These are phyloP conservation scores for Zymoseptoria pseudotritici DNA, from an alignment of 2,329 filamentous ascomycete genomes.

Conservation along the genomic window DNA sequence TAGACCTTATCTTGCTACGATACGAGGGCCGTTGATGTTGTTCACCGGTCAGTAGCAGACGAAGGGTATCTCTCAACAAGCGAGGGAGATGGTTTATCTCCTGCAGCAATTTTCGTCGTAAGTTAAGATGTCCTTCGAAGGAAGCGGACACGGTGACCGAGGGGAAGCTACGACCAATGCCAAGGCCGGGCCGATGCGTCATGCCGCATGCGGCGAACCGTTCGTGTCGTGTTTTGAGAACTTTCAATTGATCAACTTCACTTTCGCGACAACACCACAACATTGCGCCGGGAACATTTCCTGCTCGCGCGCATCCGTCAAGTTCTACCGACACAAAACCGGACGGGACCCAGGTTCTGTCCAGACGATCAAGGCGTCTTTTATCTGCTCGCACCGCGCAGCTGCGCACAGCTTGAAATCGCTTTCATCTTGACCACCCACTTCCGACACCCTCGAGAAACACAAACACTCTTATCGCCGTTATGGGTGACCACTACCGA, in stretches of 20 bases:
- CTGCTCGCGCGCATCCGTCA: background rate
- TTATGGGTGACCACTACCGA: slow-evolving; percentile 10
- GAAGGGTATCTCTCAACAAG: no score
- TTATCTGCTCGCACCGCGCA: background rate
- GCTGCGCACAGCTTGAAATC: background rate
- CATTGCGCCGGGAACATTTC: background rate
- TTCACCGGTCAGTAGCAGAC: no score
- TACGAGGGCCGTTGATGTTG: no score
- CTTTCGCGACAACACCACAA: background rate
- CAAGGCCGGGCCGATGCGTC: no score
- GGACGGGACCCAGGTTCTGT: background rate
- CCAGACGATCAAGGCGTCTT: background rate
- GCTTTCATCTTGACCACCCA: background rate
- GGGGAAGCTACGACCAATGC: background rate
- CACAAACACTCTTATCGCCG: background rate
- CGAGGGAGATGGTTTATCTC: no score
- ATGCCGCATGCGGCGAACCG: no score
- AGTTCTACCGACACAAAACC: background rate
- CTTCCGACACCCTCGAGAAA: background rate
- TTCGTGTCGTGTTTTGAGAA: background rate
- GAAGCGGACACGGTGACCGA: no score
- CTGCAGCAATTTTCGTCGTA: no score
- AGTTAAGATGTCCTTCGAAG: no score
- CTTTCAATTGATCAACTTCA: background rate
- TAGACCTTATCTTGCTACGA: no score